phyloP scores from a whole-genome alignment of 805 yeast genomes.

The Yarrowia alimentaria region DNA sequence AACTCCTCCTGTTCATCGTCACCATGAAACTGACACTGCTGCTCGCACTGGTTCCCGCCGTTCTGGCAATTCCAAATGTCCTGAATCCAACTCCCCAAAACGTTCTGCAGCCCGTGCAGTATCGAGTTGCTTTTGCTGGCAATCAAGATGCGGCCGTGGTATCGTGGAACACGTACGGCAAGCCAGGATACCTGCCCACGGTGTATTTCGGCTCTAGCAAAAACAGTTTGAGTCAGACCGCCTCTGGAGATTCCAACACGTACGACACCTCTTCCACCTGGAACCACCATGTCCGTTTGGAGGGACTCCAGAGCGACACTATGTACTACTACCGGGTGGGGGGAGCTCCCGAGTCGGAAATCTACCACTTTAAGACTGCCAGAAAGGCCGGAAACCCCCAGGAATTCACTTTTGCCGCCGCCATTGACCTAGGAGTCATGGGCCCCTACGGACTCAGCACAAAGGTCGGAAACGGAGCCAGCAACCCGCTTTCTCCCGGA shows the following conservation, averaged over 20 bases:
- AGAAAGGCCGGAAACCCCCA: slow-evolving; percentile 29
- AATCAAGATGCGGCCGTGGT: slow-evolving; percentile 12
- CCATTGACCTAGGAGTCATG: slow-evolving; percentile 27
- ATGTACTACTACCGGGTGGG: slow-evolving; percentile 37
- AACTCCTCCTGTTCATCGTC: too few species aligned
- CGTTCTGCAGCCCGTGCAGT: slow-evolving; percentile 21
- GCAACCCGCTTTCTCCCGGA: slow-evolving; percentile 15
- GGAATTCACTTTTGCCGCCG: slow-evolving; percentile 23
- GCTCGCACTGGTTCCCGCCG: background rate
- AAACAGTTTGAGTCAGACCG: slow-evolving; percentile 8
- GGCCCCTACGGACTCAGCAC: slow-evolving; percentile 28
- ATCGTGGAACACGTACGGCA: slow-evolving; percentile 35
- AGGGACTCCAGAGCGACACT: slow-evolving; percentile 34
- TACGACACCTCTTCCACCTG: slow-evolving; percentile 34
- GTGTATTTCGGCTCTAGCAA: slow-evolving; percentile 34
- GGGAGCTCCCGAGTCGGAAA: slow-evolving; percentile 30
- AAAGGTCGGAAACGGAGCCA: slow-evolving; percentile 13
- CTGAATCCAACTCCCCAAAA: slow-evolving; percentile 10
- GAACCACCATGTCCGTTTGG: slow-evolving; percentile 36
- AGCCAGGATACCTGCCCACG: slow-evolving; percentile 31
- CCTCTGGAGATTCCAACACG: slow-evolving; percentile 32
- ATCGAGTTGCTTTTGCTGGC: slow-evolving; percentile 16
- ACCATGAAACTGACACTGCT: background rate
- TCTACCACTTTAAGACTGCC: slow-evolving; percentile 29
- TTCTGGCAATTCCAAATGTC: slow-evolving; percentile 8